Evolutionary conservation across 2,329 filamentous ascomycete genomes (phyloP).

Genomic region (Trichoderma sp.): DNA sequence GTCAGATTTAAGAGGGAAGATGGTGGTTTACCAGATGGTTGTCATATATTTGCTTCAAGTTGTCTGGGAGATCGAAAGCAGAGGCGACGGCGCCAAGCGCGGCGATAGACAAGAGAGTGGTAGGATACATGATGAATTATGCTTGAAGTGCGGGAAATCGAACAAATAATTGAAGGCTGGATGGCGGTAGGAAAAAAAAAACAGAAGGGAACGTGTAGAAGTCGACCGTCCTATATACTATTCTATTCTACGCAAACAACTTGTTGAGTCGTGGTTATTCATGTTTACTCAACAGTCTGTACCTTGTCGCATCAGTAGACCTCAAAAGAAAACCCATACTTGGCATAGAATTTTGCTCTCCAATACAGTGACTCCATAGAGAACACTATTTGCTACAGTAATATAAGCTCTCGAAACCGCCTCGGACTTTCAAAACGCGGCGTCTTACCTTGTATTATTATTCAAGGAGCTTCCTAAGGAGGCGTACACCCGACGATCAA

Average conservation of each 20-base stretch:
- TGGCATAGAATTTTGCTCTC: background rate
- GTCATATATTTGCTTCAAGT: conserved; percentile 29
- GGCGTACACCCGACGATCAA: background rate
- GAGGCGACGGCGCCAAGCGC: conserved; percentile 29
- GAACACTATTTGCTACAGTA: background rate
- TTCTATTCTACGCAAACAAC: background rate
- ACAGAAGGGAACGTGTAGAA: background rate
- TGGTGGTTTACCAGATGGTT: conserved; percentile 20
- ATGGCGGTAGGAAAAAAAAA: background rate
- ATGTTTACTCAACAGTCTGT: background rate
- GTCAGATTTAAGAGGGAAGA: background rate
- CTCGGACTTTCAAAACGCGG: background rate
- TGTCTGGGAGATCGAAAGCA: conserved; percentile 28
- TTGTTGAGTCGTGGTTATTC: background rate
- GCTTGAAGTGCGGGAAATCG: background rate
- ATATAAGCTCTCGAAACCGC: background rate
- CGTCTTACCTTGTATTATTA: background rate
- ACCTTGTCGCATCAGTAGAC: background rate
- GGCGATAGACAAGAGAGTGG: conserved; percentile 14
- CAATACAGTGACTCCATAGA: background rate
- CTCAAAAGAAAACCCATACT: background rate
- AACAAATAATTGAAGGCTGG: background rate
- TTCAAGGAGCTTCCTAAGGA: background rate
- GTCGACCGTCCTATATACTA: background rate
- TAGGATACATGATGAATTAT: conserved; percentile 10